phyloP scores from a whole-genome alignment of 805 yeast species.

The Barnettozyma botsteinii region DNA sequence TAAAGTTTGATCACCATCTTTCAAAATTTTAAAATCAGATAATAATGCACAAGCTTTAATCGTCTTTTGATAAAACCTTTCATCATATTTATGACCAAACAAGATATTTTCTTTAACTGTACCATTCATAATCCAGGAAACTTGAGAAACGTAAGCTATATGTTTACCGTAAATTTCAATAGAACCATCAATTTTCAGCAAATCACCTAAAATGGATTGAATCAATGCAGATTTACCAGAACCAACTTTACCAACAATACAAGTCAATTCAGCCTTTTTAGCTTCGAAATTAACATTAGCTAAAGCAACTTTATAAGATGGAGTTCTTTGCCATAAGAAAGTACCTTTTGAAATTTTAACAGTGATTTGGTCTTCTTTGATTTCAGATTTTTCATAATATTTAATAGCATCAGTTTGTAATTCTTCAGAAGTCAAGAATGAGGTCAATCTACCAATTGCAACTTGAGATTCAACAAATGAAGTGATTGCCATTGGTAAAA shows the following conservation, averaged over 20 bases:
- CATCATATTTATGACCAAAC: conserved; percentile 83
- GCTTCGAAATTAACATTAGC: conserved; percentile 57
- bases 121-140: conserved; percentile 97
- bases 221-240: conserved; percentile 85
- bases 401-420: conserved; percentile 74
- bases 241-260: conserved; percentile 88
- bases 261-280: conserved; percentile 69
- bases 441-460: conserved; percentile 66
- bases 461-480: conserved; percentile 85
- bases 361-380: conserved; percentile 56
- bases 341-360: conserved; percentile 60
- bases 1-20: conserved; percentile 85
- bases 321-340: conserved; percentile 73
- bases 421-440: conserved; percentile 70
- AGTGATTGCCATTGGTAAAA: conserved; percentile 86
- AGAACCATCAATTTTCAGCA: conserved; percentile 65
- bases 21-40: conserved; percentile 70
- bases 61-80: conserved; percentile 73
- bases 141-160: conserved; percentile 84
- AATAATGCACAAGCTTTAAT: conserved; percentile 83
- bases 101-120: conserved; percentile 84
- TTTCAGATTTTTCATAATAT: conserved; percentile 38
- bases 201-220: conserved; percentile 76
- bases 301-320: conserved; percentile 63
- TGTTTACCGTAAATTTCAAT: conserved; percentile 64